Evolutionary conservation across 2,329 filamentous ascomycete species (phyloP).

Genomic region (Spiromastix sp.): DNA sequence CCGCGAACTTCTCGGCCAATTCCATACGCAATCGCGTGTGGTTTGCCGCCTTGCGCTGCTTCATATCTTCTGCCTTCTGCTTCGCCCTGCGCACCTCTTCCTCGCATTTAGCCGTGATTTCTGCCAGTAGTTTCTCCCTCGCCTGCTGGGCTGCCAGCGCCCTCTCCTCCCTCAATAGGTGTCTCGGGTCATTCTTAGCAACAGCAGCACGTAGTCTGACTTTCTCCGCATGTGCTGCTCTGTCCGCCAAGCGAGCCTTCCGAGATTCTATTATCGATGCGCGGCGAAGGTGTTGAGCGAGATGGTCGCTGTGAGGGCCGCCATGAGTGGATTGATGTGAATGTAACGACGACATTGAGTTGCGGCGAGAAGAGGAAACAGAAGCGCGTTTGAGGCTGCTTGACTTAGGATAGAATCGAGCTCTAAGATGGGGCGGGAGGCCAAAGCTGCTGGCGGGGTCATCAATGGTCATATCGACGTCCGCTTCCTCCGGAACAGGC

Average conservation of each 20-base stretch:
- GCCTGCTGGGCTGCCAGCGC: constrained; percentile 53
- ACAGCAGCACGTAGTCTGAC: constrained; percentile 53
- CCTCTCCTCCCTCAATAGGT: constrained; percentile 49
- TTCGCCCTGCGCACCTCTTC: constrained; percentile 57
- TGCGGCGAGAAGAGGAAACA: constrained; percentile 52
- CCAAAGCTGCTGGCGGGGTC: constrained; percentile 31
- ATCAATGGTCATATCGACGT: constrained; percentile 34
- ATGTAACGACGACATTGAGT: constrained; percentile 54
- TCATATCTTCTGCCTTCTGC: constrained; percentile 56
- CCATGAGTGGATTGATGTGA: constrained; percentile 45
- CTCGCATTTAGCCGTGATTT: constrained; percentile 55
- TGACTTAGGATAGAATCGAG: constrained; percentile 48
- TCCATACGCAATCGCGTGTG: constrained; percentile 48
- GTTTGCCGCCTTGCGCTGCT: constrained; percentile 53
- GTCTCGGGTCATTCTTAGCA: constrained; percentile 48
- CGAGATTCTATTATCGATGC: constrained; percentile 55
- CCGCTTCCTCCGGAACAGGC: constrained; percentile 17
- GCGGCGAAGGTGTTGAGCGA: constrained; percentile 55
- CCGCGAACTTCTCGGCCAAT: constrained; percentile 55
- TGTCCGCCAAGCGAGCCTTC: constrained; percentile 53
- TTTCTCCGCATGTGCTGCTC: constrained; percentile 56
- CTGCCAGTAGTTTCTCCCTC: constrained; percentile 52
- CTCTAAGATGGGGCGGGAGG: constrained; percentile 51
- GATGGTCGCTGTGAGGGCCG: constrained; percentile 45
- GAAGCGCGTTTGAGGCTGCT: constrained; percentile 49